These are phyloP conservation scores for Phylloporus scabripes DNA, from an alignment of 768 basidiomycete species.

Conservation along the genomic window DNA sequence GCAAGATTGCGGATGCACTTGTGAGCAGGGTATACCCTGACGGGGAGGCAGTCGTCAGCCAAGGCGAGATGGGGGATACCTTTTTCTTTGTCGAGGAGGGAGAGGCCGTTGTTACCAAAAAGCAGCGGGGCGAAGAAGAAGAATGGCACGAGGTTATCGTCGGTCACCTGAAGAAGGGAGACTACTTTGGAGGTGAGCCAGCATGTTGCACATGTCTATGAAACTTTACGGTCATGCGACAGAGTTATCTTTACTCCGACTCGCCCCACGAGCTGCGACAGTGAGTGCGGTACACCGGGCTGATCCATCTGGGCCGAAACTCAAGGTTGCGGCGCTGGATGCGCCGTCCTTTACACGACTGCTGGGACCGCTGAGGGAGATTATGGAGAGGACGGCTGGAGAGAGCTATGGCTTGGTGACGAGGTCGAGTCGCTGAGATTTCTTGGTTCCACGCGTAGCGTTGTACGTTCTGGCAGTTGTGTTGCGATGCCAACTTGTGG, in stretches of 20 bases:
- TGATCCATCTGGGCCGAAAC: constrained; percentile 49
- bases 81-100: constrained; percentile 98
- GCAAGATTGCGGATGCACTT: constrained; percentile 96
- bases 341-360: constrained; percentile 91
- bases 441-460: not conserved
- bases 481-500: constrained; percentile 32
- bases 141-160: constrained; percentile 63
- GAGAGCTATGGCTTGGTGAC: constrained; percentile 52
- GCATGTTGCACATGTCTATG: not conserved
- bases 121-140: constrained; percentile 52
- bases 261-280: constrained; percentile 92
- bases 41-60: constrained; percentile 81
- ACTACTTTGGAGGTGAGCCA: constrained; percentile 92
- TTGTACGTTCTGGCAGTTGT: not conserved
- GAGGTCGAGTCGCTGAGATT: constrained; percentile 29
- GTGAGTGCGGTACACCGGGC: constrained; percentile 66
- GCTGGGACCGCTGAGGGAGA: constrained; percentile 86
- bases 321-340: constrained; percentile 92
- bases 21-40: constrained; percentile 76
- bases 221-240: constrained; percentile 13
- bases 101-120: constrained; percentile 81
- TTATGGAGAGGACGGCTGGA: constrained; percentile 88
- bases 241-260: constrained; percentile 89
- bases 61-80: constrained; percentile 94
- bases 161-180: constrained; percentile 76